These are phyloP conservation scores for Linderina pennispora DNA, from an alignment of 192 early-diverging fungal genomes.

Conservation along the genomic window DNA sequence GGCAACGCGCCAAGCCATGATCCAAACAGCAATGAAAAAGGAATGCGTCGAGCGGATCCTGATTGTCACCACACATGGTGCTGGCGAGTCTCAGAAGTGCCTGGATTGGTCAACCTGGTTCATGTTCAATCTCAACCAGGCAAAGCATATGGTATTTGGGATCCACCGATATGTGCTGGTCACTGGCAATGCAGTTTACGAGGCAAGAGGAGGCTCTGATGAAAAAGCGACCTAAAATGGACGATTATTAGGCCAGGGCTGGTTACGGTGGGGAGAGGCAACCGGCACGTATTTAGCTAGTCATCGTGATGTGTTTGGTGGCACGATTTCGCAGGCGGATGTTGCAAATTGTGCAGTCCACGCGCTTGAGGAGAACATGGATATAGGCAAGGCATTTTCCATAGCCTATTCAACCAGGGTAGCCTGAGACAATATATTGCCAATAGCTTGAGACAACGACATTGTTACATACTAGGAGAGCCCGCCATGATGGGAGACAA, in stretches of 20 bases:
- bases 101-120: slow-evolving; percentile 32
- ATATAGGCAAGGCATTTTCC: slow-evolving; percentile 23
- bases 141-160: slow-evolving; percentile 7
- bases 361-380: slow-evolving; percentile 33
- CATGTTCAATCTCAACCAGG: slow-evolving; percentile 17
- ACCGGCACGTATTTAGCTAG: slow-evolving; percentile 35
- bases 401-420: slow-evolving; percentile 34
- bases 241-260: slow-evolving; percentile 26
- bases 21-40: slow-evolving; percentile 22
- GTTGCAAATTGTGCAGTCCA: slow-evolving; percentile 32
- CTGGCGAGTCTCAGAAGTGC: slow-evolving; percentile 15
- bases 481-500: too few relatives aligned
- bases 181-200: slow-evolving; percentile 24
- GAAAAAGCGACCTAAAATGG: slow-evolving; percentile 7
- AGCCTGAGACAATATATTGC: slow-evolving; percentile 5
- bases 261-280: slow-evolving; percentile 5
- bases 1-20: slow-evolving; percentile 17
- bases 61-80: slow-evolving; percentile 25
- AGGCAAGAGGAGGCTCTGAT: slow-evolving; percentile 19
- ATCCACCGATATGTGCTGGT: slow-evolving; percentile 15
- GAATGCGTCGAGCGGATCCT: slow-evolving; percentile 13
- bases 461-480: too few relatives aligned
- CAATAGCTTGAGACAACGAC: too few relatives aligned
- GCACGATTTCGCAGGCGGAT: slow-evolving; percentile 17
- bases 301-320: slow-evolving; percentile 29